A percentile compares a stretch with the other conserved stretches of the same genome.
Conservation (phyloP, 805 yeast species). For the Wickerhamiella parazyma region DNA sequence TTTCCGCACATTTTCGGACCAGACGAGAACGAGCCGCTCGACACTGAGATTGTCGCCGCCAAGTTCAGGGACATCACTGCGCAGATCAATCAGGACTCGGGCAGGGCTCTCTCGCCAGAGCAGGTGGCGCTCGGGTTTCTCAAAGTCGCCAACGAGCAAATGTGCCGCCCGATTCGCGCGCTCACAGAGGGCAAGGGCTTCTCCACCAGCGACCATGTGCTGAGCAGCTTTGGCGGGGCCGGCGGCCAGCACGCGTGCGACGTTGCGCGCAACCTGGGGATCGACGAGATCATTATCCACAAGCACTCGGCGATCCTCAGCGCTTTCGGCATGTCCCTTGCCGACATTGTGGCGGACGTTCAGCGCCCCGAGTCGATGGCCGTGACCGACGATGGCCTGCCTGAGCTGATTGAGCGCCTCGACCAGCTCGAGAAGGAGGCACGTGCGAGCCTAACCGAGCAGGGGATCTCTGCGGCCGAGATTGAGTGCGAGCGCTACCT, state of each 20-base stretch:
- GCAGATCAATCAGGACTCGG: conserved; percentile 40
- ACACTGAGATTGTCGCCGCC: conserved; percentile 35
- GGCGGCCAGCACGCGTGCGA: conserved; percentile 85
- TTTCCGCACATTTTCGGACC: conserved; percentile 81
- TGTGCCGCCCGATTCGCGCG: conserved; percentile 83
- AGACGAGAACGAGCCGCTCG: conserved; percentile 57
- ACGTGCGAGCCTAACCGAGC: conserved; percentile 30
- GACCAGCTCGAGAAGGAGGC: conserved; percentile 34
- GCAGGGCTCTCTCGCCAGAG: conserved; percentile 38
- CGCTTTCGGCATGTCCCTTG: conserved; percentile 79
- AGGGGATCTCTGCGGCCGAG: conserved; percentile 38
- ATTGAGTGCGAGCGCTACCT: conserved; percentile 49
- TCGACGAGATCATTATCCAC: conserved; percentile 56
- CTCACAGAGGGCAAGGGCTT: conserved; percentile 78
- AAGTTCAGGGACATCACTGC: conserved; percentile 44
- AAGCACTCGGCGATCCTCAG: conserved; percentile 72
- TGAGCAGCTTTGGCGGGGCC: conserved; percentile 85
- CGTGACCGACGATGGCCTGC: conserved; percentile 25
- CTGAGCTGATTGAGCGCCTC: conserved; percentile 34
- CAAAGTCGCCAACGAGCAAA: conserved; percentile 71
- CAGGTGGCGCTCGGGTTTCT: conserved; percentile 72
- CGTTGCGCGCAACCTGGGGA: conserved; percentile 59
- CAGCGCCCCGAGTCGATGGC: conserved; percentile 55
- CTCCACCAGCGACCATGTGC: conserved; percentile 45
- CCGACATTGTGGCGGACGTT: conserved; percentile 70